These are phyloP conservation scores for Eucommia ulmoides DNA, from an alignment of 257 asterid species.

Conservation along the genomic window DNA sequence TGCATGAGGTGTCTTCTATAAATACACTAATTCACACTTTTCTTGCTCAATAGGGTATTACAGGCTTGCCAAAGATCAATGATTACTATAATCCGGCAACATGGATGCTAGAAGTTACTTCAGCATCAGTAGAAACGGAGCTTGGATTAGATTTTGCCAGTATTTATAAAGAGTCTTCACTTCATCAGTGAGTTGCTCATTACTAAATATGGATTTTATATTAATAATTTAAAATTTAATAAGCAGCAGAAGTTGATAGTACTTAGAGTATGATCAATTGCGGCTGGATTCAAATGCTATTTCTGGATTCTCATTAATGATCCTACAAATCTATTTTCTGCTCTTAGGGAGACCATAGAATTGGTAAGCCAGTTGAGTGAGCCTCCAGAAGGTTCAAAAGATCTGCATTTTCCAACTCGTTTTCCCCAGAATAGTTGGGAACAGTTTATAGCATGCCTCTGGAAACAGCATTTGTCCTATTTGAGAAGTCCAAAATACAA, in stretches of 20 bases:
- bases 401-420: constrained; percentile 25
- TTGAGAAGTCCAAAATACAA: constrained; percentile 40
- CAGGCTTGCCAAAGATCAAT: constrained; percentile 27
- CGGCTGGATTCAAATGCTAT: no score
- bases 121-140: constrained; percentile 25
- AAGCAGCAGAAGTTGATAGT: no score
- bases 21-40: no score
- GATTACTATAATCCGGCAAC: constrained; percentile 37
- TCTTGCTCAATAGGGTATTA: constrained; percentile 15
- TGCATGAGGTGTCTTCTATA: no score
- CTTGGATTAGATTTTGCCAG: constrained; percentile 20
- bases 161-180: constrained; percentile 13
- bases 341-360: constrained; percentile 23
- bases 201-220: no score
- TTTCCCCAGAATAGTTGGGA: constrained; percentile 31
- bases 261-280: no score
- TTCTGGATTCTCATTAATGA: no score
- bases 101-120: constrained; percentile 42
- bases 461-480: constrained; percentile 44
- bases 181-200: constrained; percentile 28
- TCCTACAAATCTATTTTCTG: no score
- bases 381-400: constrained; percentile 29
- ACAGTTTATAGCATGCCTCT: constrained; percentile 34
- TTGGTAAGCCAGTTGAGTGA: constrained; percentile 18
- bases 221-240: no score